Conservation (phyloP, 2,329 filamentous ascomycete species). For the Corinectria fuckeliana region DNA sequence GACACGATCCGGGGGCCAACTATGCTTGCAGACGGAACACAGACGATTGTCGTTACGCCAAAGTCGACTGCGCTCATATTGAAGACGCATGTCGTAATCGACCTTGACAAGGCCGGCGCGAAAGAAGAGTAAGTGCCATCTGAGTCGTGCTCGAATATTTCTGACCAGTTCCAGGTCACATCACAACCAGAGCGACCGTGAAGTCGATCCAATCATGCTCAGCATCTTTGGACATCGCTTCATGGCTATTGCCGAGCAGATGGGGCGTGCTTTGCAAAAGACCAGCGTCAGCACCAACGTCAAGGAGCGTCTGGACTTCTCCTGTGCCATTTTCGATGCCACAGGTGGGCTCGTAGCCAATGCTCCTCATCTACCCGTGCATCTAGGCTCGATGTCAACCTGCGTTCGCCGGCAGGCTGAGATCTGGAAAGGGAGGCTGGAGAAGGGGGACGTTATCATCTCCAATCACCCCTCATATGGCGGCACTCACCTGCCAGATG, state of each 20-base stretch:
- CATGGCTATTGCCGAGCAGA: constrained; percentile 87
- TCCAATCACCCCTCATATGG: constrained; percentile 86
- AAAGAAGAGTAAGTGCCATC: constrained; percentile 42
- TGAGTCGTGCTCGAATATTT: neutral
- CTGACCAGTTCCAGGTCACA: constrained; percentile 2
- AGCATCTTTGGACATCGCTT: constrained; percentile 84
- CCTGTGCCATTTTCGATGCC: constrained; percentile 79
- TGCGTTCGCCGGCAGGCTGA: constrained; percentile 79
- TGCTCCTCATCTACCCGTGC: constrained; percentile 80
- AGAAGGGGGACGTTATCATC: constrained; percentile 80
- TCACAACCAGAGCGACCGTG: constrained; percentile 25
- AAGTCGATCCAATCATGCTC: constrained; percentile 79
- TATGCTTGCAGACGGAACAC: constrained; percentile 84
- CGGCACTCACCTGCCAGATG: constrained; percentile 82
- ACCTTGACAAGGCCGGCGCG: constrained; percentile 67
- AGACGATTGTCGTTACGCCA: constrained; percentile 91
- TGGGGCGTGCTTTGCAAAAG: constrained; percentile 81
- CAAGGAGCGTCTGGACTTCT: constrained; percentile 83
- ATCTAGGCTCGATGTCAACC: constrained; percentile 83
- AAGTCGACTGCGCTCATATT: constrained; percentile 78
- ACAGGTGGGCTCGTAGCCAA: constrained; percentile 80
- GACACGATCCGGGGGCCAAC: constrained; percentile 80
- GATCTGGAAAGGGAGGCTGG: constrained; percentile 79
- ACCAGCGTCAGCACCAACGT: constrained; percentile 83
- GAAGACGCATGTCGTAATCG: constrained; percentile 87